Percentiles rank a stretch among this genome's conserved stretches.
Evolutionary conservation across 148 eudicot genomes (phyloP).

Genomic region (Fagopyrum homotropicum): DNA sequence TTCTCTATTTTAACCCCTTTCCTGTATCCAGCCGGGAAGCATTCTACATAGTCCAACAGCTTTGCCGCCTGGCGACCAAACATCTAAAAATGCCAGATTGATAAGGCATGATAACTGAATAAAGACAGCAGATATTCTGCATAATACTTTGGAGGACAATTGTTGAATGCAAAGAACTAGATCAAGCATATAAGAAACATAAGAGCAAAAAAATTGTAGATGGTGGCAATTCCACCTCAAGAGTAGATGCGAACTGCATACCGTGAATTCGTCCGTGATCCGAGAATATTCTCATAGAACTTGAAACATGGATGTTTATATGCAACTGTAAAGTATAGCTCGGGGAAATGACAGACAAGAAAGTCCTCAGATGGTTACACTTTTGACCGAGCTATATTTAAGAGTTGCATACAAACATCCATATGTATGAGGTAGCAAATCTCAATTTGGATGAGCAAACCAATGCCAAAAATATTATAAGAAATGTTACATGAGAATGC

Average conservation of each 20-base stretch:
- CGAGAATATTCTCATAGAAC: neutral
- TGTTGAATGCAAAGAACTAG: neutral
- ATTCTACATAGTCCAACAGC: conserved; percentile 79
- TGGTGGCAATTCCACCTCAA: neutral
- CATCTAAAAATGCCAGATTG: conserved; percentile 32
- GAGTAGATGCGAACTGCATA: neutral
- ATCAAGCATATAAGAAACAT: neutral
- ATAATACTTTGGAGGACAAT: neutral
- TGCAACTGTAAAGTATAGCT: neutral
- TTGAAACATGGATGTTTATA: neutral
- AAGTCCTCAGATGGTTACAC: neutral
- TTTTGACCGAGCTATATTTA: neutral
- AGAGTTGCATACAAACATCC: neutral
- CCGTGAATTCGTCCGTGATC: no score
- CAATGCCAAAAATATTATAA: neutral
- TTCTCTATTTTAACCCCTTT: conserved; percentile 53
- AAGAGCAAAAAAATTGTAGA: neutral
- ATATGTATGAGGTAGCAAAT: neutral
- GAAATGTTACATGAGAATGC: neutral
- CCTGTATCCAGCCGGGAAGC: conserved; percentile 77
- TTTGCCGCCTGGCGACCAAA: conserved; percentile 88
- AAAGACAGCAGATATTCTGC: neutral
- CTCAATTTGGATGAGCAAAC: neutral
- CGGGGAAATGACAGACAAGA: neutral
- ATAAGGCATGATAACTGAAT: neutral